These are phyloP conservation scores for Orbilia oligospora DNA, from an alignment of 2,329 filamentous ascomycete species.

Conservation along the genomic window DNA sequence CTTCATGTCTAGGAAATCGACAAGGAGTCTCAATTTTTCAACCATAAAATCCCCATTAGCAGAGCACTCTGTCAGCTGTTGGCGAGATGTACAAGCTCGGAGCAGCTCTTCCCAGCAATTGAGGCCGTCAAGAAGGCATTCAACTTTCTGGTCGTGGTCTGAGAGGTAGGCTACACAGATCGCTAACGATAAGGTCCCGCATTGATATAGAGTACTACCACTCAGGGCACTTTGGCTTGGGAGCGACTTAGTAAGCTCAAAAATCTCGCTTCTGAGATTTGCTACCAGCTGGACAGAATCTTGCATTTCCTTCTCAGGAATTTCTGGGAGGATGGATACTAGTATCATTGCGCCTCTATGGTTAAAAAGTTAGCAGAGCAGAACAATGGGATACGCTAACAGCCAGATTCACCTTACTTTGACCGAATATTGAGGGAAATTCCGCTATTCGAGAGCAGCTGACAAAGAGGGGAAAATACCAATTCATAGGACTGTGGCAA, in stretches of 20 bases:
- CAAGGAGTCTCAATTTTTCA: slow-evolving; percentile 62
- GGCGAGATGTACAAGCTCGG: slow-evolving; percentile 31
- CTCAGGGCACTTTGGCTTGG: slow-evolving; percentile 26
- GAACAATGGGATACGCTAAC: too few species aligned
- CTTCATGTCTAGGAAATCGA: slow-evolving; percentile 64
- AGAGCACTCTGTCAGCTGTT: slow-evolving; percentile 34
- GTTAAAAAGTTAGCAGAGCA: slow-evolving; percentile 9
- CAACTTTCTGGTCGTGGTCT: slow-evolving; percentile 45
- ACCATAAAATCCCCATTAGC: slow-evolving; percentile 61
- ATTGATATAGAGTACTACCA: slow-evolving; percentile 36
- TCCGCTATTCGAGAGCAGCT: slow-evolving; percentile 20
- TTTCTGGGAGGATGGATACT: slow-evolving; percentile 39
- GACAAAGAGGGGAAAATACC: slow-evolving; percentile 36
- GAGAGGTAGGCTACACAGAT: slow-evolving; percentile 46
- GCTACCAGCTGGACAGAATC: slow-evolving; percentile 32
- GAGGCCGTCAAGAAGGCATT: slow-evolving; percentile 61
- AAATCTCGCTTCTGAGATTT: slow-evolving; percentile 33
- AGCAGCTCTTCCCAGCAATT: slow-evolving; percentile 63
- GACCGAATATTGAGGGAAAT: slow-evolving; percentile 28
- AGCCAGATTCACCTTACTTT: slow-evolving; percentile 28
- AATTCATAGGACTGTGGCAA: slow-evolving; percentile 14
- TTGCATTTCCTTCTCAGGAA: slow-evolving; percentile 38
- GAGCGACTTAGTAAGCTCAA: slow-evolving; percentile 19
- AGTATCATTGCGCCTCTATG: slow-evolving; percentile 41
- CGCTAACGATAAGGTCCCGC: slow-evolving; percentile 39